phyloP scores from a whole-genome alignment of 768 basidiomycete species.

The Tulasnella calospora region DNA sequence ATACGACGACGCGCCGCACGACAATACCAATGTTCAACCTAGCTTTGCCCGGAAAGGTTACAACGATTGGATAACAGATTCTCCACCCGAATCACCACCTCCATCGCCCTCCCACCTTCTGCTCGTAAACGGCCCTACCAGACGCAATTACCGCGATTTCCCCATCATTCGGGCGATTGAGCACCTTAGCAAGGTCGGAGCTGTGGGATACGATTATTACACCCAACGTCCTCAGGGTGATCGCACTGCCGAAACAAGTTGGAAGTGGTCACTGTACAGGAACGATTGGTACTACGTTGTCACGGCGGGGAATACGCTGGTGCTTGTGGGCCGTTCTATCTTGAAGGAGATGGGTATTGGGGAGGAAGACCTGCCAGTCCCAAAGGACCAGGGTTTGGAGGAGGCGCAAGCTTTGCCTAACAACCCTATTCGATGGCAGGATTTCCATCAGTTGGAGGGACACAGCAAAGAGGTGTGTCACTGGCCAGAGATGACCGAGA shows the following conservation, averaged over 20 bases:
- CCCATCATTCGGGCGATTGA: not conserved
- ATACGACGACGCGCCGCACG: not conserved
- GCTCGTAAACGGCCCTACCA: not conserved
- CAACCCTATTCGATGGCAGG: not conserved
- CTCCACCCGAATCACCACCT: not conserved
- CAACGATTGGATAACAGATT: not conserved
- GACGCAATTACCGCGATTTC: too few relatives aligned
- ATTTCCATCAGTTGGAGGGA: not conserved
- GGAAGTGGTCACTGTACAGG: conserved; percentile 11
- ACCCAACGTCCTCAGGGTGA: not conserved
- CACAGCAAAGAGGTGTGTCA: not conserved
- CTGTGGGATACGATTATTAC: conserved; percentile 5
- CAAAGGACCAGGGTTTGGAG: not conserved
- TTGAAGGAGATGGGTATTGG: conserved; percentile 1
- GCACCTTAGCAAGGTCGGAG: not conserved
- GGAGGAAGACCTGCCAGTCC: not conserved
- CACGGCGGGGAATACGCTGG: not conserved
- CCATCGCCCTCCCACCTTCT: not conserved
- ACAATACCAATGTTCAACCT: not conserved
- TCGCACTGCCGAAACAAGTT: not conserved
- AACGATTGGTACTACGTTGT: not conserved
- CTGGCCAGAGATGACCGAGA: conserved; percentile 12
- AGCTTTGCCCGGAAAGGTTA: not conserved
- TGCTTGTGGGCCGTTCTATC: conserved; percentile 6
- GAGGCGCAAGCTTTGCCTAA: not conserved